Conservation (phyloP, 768 basidiomycete genomes). For the Mycena latifolia region DNA sequence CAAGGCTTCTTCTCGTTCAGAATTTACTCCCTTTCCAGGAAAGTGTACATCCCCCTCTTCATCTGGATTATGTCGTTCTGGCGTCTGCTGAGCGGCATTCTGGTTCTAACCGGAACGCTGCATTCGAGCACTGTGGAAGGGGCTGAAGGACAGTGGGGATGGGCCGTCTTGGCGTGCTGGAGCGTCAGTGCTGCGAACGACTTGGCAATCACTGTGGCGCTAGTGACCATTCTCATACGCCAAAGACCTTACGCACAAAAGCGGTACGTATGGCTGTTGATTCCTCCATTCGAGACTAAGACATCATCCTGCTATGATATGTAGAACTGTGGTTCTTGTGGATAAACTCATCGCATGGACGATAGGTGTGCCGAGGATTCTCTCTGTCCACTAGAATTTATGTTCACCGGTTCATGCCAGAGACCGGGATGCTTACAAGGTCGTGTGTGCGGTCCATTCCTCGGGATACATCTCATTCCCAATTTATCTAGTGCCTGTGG, state of each 20-base stretch:
- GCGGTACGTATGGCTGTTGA: conserved; percentile 3
- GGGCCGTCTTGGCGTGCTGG: neutral
- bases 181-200: conserved; percentile 5
- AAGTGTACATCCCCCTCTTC: conserved; percentile 12
- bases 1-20: conserved; percentile 16
- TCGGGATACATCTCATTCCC: neutral
- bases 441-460: neutral
- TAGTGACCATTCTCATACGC: conserved; percentile 9
- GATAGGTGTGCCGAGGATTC: conserved; percentile 9
- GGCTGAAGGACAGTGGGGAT: neutral
- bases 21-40: conserved; percentile 13
- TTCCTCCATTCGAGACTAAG: conserved; percentile 1
- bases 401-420: conserved; percentile 8
- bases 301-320: neutral
- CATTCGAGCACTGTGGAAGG: conserved; percentile 6
- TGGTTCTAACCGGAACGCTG: neutral
- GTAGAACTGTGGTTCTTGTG: conserved; percentile 11
- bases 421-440: conserved; percentile 24
- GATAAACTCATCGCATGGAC: too few relatives aligned
- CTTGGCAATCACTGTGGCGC: conserved; percentile 3
- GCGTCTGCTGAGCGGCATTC: neutral
- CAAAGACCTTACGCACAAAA: neutral
- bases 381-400: neutral
- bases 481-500: conserved; percentile 9
- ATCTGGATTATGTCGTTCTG: neutral